Conservation (phyloP, 2,329 filamentous ascomycete genomes). For the Bertia moriformis region DNA sequence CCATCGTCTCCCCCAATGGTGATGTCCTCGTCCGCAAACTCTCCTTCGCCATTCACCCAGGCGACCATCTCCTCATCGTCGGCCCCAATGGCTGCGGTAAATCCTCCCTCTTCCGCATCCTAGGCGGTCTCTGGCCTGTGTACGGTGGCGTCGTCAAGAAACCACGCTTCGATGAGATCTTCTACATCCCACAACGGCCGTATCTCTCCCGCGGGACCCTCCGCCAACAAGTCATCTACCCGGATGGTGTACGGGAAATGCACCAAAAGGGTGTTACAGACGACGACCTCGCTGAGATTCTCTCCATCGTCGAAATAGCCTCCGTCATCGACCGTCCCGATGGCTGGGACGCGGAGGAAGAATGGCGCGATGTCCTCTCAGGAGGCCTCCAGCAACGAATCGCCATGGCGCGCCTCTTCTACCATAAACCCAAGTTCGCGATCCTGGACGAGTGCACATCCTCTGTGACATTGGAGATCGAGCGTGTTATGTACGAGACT, state of each 20-base stretch:
- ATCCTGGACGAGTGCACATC: conserved; percentile 96
- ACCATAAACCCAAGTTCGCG: conserved; percentile 81
- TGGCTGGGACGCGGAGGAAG: conserved; percentile 85
- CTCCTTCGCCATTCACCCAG: conserved; percentile 72
- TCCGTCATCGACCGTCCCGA: conserved; percentile 61
- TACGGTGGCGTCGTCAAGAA: conserved; percentile 91
- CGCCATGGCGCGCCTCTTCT: conserved; percentile 90
- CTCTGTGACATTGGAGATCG: conserved; percentile 85
- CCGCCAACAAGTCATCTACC: conserved; percentile 95
- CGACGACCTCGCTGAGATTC: conserved; percentile 61
- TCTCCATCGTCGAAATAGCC: conserved; percentile 69
- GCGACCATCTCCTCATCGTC: conserved; percentile 84
- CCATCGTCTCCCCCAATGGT: conserved; percentile 92
- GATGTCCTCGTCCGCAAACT: conserved; percentile 77
- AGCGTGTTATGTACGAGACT: conserved; percentile 92
- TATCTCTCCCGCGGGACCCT: conserved; percentile 84
- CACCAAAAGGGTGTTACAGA: conserved; percentile 73
- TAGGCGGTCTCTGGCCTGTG: conserved; percentile 92
- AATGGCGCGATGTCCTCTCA: conserved; percentile 90
- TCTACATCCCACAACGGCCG: conserved; percentile 92
- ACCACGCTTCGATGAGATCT: conserved; percentile 82
- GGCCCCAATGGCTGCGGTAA: conserved; percentile 97
- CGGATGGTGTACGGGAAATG: conserved; percentile 78
- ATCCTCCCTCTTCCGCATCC: conserved; percentile 86
- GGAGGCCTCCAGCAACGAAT: conserved; percentile 89